These are phyloP conservation scores for Pestalotiopsis sp. DNA, from an alignment of 2,329 filamentous ascomycete genomes.

Conservation along the genomic window DNA sequence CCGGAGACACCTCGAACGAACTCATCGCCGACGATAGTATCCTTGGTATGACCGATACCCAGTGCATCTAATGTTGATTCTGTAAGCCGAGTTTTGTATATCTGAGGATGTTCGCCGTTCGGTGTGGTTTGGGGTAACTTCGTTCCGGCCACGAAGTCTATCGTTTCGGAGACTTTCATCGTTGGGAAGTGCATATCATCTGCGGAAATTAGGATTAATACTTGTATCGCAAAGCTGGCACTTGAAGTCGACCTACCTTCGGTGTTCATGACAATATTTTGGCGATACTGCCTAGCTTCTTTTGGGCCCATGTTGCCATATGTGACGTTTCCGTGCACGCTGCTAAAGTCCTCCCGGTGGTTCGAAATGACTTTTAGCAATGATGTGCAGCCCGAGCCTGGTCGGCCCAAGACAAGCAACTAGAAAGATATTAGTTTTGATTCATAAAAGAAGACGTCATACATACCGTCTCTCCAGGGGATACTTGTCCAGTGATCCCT, in stretches of 20 bases:
- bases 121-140: constrained; percentile 64
- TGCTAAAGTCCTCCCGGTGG: constrained; percentile 28
- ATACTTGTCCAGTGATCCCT: constrained; percentile 40
- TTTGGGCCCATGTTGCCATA: constrained; percentile 30
- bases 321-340: constrained; percentile 27
- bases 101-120: constrained; percentile 23
- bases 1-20: constrained; percentile 65
- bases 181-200: constrained; percentile 71
- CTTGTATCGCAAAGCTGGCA: background rate
- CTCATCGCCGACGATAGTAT: constrained; percentile 72
- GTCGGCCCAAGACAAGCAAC: constrained; percentile 35
- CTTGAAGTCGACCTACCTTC: constrained; percentile 24
- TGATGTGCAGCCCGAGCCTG: constrained; percentile 35
- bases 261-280: constrained; percentile 35
- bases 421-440: constrained; percentile 11
- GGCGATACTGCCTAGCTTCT: constrained; percentile 26
- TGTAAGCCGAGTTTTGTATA: constrained; percentile 32
- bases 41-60: constrained; percentile 70
- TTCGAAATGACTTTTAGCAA: constrained; percentile 34
- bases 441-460: background rate
- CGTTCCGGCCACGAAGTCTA: constrained; percentile 68
- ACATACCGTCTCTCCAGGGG: constrained; percentile 44
- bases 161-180: constrained; percentile 66
- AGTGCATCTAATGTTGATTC: constrained; percentile 54
- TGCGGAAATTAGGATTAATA: background rate